These are phyloP conservation scores for Pyrenochaeta sp. DNA, from an alignment of 2,329 filamentous ascomycete genomes.

Conservation along the genomic window DNA sequence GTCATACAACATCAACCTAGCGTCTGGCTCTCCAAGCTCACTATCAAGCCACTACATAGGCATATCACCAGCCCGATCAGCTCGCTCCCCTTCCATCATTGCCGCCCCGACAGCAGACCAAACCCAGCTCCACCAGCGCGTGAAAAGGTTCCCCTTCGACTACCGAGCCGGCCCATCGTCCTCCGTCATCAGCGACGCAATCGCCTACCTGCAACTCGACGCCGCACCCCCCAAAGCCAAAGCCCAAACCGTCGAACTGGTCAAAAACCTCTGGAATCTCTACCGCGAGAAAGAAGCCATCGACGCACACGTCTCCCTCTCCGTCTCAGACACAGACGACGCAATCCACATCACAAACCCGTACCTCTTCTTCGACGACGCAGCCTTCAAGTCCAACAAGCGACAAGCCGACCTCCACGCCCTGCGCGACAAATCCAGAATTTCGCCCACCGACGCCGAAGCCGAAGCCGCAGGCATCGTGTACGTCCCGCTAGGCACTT, in stretches of 20 bases:
- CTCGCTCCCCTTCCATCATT: slow-evolving; percentile 69
- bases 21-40: slow-evolving; percentile 42
- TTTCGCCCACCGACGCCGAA: slow-evolving; percentile 65
- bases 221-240: slow-evolving; percentile 54
- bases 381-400: slow-evolving; percentile 68
- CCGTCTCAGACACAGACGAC: slow-evolving; percentile 47
- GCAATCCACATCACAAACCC: slow-evolving; percentile 61
- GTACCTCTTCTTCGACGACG: slow-evolving; percentile 73
- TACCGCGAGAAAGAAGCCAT: slow-evolving; percentile 72
- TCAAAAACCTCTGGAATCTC: slow-evolving; percentile 64
- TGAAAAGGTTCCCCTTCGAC: slow-evolving; percentile 67
- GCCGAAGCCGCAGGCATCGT: slow-evolving; percentile 78
- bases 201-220: slow-evolving; percentile 63
- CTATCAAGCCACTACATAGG: slow-evolving; percentile 61
- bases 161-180: slow-evolving; percentile 58
- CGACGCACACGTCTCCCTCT: slow-evolving; percentile 61
- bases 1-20: slow-evolving; percentile 57
- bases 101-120: slow-evolving; percentile 61
- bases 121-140: slow-evolving; percentile 51
- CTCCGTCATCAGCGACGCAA: slow-evolving; percentile 50
- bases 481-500: slow-evolving; percentile 67
- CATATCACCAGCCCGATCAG: slow-evolving; percentile 70
- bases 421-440: slow-evolving; percentile 60
- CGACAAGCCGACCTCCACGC: slow-evolving; percentile 68
- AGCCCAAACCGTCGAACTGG: slow-evolving; percentile 56